A percentile compares a stretch with the other conserved stretches of the same genome.
Evolutionary conservation across 768 basidiomycete species (phyloP).

Genomic region (Butyriboletus loyo): DNA sequence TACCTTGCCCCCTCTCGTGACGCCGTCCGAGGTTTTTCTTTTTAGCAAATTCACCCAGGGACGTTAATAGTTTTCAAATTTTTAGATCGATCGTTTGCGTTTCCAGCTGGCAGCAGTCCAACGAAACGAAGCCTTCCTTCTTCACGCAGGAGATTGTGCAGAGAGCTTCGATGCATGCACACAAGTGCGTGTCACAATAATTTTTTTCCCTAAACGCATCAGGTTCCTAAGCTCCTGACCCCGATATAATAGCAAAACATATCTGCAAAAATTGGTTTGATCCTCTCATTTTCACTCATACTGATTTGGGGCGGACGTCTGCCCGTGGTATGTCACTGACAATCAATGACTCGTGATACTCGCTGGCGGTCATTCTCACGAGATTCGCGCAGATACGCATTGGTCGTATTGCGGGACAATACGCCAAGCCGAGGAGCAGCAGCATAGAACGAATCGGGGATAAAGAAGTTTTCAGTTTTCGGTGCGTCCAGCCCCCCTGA

Average conservation of each 20-base stretch:
- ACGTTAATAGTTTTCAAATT: slow-evolving; percentile 21
- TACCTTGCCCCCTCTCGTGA: slow-evolving; percentile 85
- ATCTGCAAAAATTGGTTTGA: slow-evolving; percentile 82
- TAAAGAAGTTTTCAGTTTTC: slow-evolving; percentile 79
- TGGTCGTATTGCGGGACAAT: slow-evolving; percentile 94
- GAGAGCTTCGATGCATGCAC: slow-evolving; percentile 92
- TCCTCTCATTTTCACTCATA: slow-evolving; percentile 93
- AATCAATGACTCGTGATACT: not conserved
- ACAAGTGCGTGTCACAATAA: slow-evolving; percentile 49
- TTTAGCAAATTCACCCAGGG: slow-evolving; percentile 14
- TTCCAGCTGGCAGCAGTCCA: slow-evolving; percentile 79
- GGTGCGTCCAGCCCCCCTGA: slow-evolving; percentile 44
- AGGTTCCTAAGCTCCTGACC: not conserved
- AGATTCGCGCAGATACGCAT: slow-evolving; percentile 57
- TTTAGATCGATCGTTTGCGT: slow-evolving; percentile 77
- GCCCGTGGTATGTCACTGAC: slow-evolving; percentile 67
- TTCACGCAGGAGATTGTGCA: slow-evolving; percentile 98
- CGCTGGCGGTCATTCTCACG: slow-evolving; percentile 4
- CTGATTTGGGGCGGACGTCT: slow-evolving; percentile 90
- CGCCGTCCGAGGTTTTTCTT: slow-evolving; percentile 80
- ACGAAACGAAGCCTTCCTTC: slow-evolving; percentile 83
- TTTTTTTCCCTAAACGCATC: slow-evolving; percentile 10
- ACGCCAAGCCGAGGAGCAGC: slow-evolving; percentile 91
- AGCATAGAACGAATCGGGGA: slow-evolving; percentile 74
- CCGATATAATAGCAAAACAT: slow-evolving; percentile 68